Evolutionary conservation across 2,329 filamentous ascomycete species (phyloP).

Genomic region (Apiospora pterosperma): DNA sequence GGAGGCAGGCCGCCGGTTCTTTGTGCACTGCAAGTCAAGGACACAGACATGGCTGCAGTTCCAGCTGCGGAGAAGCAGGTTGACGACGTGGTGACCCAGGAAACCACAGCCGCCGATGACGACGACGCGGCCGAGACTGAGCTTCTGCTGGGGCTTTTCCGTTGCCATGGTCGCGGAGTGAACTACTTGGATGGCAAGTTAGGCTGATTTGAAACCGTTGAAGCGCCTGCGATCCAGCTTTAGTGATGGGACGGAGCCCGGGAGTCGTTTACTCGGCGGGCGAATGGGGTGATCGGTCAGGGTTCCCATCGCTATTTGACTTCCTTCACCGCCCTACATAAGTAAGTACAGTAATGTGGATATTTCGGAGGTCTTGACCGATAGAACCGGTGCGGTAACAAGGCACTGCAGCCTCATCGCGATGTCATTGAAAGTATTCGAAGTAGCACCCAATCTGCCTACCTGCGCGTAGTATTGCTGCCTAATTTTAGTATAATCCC

Average conservation of each 20-base stretch:
- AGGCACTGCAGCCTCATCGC: neutral
- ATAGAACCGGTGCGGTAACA: neutral
- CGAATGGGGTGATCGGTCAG: neutral
- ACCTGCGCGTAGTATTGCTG: neutral
- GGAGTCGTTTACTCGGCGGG: neutral
- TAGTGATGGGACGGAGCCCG: neutral
- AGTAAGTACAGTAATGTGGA: too few species aligned
- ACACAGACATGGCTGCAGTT: slow-evolving; percentile 59
- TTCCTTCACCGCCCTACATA: neutral
- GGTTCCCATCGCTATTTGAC: neutral
- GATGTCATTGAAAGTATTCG: neutral
- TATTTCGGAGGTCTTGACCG: neutral
- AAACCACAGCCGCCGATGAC: slow-evolving; percentile 84
- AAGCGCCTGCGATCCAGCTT: neutral
- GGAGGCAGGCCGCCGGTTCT: slow-evolving; percentile 60
- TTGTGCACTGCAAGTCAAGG: slow-evolving; percentile 67
- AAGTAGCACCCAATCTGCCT: neutral
- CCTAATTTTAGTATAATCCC: neutral
- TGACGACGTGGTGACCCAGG: slow-evolving; percentile 78
- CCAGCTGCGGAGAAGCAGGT: slow-evolving; percentile 63
- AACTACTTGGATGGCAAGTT: neutral
- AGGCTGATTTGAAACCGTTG: neutral
- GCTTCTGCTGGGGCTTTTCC: slow-evolving; percentile 22
- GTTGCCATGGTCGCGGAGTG: slow-evolving; percentile 4
- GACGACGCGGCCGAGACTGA: slow-evolving; percentile 64